Percentiles rank a stretch among this genome's conserved stretches.
phyloP scores from a whole-genome alignment of 768 basidiomycete genomes.

The Psilocybe sp. region DNA sequence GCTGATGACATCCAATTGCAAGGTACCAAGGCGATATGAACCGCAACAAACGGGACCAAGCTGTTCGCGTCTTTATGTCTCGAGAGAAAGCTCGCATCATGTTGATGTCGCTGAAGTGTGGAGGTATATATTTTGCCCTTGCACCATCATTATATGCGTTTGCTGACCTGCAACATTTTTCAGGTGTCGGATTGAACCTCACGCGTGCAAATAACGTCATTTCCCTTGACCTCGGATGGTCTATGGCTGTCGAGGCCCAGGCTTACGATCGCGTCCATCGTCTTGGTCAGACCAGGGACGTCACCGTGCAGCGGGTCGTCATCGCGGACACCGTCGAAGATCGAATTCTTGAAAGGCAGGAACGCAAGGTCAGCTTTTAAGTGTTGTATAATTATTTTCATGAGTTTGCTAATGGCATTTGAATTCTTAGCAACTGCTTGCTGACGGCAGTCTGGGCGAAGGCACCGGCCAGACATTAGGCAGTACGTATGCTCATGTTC shows the following conservation, averaged over 20 bases:
- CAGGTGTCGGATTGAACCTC: slow-evolving; percentile 54
- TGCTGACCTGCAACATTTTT: background rate
- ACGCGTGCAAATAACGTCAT: slow-evolving; percentile 66
- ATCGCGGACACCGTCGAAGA: slow-evolving; percentile 65
- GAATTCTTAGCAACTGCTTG: slow-evolving; percentile 42
- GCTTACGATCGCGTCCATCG: slow-evolving; percentile 61
- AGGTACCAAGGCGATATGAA: slow-evolving; percentile 66
- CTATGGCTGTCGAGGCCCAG: slow-evolving; percentile 59
- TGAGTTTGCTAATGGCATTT: background rate
- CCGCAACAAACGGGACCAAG: slow-evolving; percentile 45
- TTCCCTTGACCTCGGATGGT: slow-evolving; percentile 63
- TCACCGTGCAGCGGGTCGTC: slow-evolving; percentile 54
- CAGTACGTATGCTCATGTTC: slow-evolving; percentile 31
- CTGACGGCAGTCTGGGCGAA: slow-evolving; percentile 63
- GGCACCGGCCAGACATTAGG: slow-evolving; percentile 58
- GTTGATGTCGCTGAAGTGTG: slow-evolving; percentile 65
- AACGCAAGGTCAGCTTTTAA: slow-evolving; percentile 44
- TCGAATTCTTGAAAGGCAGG: slow-evolving; percentile 63
- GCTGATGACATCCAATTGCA: background rate
- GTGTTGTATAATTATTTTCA: background rate
- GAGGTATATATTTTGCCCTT: slow-evolving; percentile 31
- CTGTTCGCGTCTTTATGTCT: slow-evolving; percentile 59
- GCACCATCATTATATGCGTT: background rate
- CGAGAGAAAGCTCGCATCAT: slow-evolving; percentile 55
- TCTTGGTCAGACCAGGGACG: slow-evolving; percentile 51